Conservation (phyloP, 164 flowering plant genomes). For the Saururus chinensis region DNA sequence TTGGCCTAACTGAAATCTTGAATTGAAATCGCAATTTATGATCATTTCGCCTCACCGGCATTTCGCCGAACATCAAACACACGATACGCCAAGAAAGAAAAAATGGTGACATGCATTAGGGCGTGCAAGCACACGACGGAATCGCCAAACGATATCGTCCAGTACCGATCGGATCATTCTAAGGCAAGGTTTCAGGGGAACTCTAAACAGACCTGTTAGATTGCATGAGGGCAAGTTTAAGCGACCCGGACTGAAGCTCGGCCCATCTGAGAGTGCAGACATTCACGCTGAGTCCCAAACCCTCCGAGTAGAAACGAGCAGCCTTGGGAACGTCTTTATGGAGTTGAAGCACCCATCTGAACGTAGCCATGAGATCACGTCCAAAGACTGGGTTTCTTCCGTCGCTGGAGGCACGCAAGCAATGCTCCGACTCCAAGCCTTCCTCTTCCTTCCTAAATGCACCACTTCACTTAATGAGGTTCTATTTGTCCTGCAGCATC, state of each 20-base stretch:
- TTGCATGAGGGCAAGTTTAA: slow-evolving; percentile 86
- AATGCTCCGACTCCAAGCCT: neutral
- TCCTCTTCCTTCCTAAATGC: too few species aligned
- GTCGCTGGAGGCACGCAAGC: neutral
- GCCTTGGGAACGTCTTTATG: slow-evolving; percentile 97
- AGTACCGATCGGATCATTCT: too few species aligned
- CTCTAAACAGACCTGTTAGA: slow-evolving; percentile 30
- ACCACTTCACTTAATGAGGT: too few species aligned
- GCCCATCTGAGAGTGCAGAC: slow-evolving; percentile 93
- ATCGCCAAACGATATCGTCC: too few species aligned
- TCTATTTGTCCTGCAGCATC: too few species aligned
- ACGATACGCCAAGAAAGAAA: neutral
- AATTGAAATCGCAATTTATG: neutral
- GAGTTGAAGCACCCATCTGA: slow-evolving; percentile 85
- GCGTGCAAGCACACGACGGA: too few species aligned
- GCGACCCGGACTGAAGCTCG: slow-evolving; percentile 83
- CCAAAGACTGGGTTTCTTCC: neutral
- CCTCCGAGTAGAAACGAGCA: slow-evolving; percentile 82
- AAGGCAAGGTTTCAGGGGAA: too few species aligned
- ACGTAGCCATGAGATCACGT: slow-evolving; percentile 33
- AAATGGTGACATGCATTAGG: too few species aligned
- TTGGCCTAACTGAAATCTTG: neutral
- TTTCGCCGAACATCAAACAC: neutral
- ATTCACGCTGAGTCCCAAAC: slow-evolving; percentile 68
- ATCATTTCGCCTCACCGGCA: too few species aligned